Evolutionary conservation across 768 basidiomycete species (phyloP).

Genomic region (Calocera cornea): DNA sequence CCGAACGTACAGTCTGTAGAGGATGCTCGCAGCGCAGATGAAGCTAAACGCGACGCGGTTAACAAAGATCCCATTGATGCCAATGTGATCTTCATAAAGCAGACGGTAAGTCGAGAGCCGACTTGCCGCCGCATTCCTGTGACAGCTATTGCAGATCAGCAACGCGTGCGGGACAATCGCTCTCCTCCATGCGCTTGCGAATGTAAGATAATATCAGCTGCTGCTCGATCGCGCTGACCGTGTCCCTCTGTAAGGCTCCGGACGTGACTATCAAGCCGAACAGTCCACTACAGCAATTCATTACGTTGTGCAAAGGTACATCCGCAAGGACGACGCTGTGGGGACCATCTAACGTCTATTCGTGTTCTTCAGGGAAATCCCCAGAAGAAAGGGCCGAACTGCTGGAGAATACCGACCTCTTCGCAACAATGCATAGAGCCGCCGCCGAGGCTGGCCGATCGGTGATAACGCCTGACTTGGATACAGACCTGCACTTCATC

Average conservation of each 20-base stretch:
- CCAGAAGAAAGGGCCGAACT: slow-evolving; percentile 60
- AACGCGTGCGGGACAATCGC: slow-evolving; percentile 88
- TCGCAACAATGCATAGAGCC: slow-evolving; percentile 62
- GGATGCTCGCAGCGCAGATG: slow-evolving; percentile 43
- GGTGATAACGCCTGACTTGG: slow-evolving; percentile 43
- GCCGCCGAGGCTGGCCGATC: slow-evolving; percentile 35
- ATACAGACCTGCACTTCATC: slow-evolving; percentile 76
- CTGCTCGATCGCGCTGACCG: slow-evolving; percentile 4
- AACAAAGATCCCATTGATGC: slow-evolving; percentile 40
- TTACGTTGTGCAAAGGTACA: slow-evolving; percentile 46
- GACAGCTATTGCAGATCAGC: slow-evolving; percentile 37
- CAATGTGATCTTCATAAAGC: slow-evolving; percentile 75
- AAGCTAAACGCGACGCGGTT: slow-evolving; percentile 36
- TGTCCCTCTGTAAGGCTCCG: slow-evolving; percentile 18
- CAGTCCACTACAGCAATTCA: slow-evolving; percentile 52
- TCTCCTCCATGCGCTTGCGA: slow-evolving; percentile 67
- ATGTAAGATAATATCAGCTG: slow-evolving; percentile 37
- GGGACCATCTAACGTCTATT: not conserved
- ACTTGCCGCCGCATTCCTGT: not conserved
- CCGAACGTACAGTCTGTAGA: slow-evolving; percentile 46
- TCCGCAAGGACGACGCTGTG: not conserved
- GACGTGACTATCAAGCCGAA: slow-evolving; percentile 41
- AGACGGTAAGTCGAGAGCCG: slow-evolving; percentile 44
- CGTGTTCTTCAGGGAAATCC: slow-evolving; percentile 38
- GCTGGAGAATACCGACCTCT: slow-evolving; percentile 62